Percentiles rank a stretch among this genome's conserved stretches.
Conservation (phyloP, 2,329 filamentous ascomycete species). For the Metarhizium robertsii region DNA sequence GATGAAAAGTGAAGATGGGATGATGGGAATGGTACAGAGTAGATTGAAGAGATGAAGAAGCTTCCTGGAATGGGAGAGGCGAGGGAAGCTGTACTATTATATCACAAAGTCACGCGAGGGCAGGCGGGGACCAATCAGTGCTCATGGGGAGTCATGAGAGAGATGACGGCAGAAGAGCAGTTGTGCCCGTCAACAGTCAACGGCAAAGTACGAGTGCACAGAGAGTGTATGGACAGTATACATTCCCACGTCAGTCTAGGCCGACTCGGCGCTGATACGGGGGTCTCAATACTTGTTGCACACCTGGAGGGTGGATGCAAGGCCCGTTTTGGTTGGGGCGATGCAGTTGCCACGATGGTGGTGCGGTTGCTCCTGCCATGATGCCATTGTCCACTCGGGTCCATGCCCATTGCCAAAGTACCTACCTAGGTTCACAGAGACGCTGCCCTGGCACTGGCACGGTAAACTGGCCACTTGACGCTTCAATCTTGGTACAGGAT, state of each 20-base stretch:
- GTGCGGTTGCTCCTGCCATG: neutral
- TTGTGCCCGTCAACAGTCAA: too few relatives aligned
- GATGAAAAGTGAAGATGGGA: constrained; percentile 3
- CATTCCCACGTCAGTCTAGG: too few relatives aligned
- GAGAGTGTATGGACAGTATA: too few relatives aligned
- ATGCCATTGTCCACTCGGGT: neutral
- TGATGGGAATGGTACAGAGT: constrained; percentile 3
- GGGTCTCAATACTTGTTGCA: too few relatives aligned
- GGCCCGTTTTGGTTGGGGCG: neutral
- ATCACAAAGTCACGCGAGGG: constrained; percentile 14
- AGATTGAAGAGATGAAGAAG: neutral
- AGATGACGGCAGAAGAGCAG: neutral
- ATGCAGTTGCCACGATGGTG: neutral
- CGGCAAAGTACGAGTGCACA: too few relatives aligned
- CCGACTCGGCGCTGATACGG: too few relatives aligned
- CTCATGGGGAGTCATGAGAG: neutral
- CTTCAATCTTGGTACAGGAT: neutral
- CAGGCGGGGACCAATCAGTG: constrained; percentile 12
- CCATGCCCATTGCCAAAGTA: too few relatives aligned
- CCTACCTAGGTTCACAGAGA: too few relatives aligned
- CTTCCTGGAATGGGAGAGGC: constrained; percentile 1
- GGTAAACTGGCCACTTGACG: neutral
- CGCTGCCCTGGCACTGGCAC: neutral
- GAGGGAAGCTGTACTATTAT: constrained; percentile 12
- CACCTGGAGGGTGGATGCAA: neutral